Evolutionary conservation across 1,284 basidiomycete genomes (phyloP), one percentile per base, ranked within the genome.

Genomic region (Malassezia sympodialis): DNA sequence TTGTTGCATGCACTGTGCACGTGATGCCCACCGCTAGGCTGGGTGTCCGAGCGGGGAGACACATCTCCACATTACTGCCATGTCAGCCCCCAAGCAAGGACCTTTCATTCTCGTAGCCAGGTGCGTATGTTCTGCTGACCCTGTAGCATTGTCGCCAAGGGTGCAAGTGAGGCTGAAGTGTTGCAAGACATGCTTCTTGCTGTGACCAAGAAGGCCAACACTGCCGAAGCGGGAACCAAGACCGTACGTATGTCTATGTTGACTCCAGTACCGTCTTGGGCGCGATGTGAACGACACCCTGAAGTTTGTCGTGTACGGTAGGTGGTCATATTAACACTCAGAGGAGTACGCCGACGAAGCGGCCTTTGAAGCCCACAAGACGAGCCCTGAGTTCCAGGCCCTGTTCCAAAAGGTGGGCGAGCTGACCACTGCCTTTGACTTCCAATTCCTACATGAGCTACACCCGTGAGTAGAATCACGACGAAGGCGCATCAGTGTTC

Each of bases 401-500:
- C 23, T 57, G 23, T 19, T 23, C 37, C 31, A 37, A 8, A 19
- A 27, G 12, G 43, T 41, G 26, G 27, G 28, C 7, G 45, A 51
- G 21, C 30, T 57, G 28, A 44, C 44, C 23, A 40, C 24, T 12
- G 4, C 7, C 17, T 57, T 57, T 30, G 45, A 57, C 24, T 26
- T 57, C 21, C 21, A 51, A 19, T 57, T 44, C 43, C 44, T 47
- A 19, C 35, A 45, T 21, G 35, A 51, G 34, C n/a, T 52, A 26
- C 34, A 51, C 34, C 49, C 54, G 4, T 53, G 47, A 24, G 10
- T 49, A 49, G 24, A 23, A 15, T 14, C 11, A 30, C 2, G 14
- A 28, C 14, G 24, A 23, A n/a, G 61, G 41, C 12, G 27, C 27
- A 17, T 43, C 42, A 35, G 67, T 71, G 41, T 66, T 68, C 58